phyloP scores from a whole-genome alignment of 306 rosid genomes.

The Senna siamea region DNA sequence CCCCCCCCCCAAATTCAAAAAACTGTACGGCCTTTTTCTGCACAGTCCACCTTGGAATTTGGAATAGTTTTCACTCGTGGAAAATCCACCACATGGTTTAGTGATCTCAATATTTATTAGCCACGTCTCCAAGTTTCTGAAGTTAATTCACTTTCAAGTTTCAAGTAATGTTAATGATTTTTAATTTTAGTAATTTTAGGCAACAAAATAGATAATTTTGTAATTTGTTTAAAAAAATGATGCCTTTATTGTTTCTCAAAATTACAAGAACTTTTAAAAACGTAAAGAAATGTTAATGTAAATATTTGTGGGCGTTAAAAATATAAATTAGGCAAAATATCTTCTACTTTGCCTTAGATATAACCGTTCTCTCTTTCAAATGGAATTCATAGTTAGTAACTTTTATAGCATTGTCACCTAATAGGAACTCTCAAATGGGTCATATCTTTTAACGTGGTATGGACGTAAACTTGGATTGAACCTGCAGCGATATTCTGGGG shows the following conservation, averaged over 20 bases:
- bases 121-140: constrained; percentile 1
- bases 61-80: not conserved
- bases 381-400: no score
- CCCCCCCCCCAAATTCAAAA: no score
- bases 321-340: not conserved
- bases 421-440: no score
- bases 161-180: not conserved
- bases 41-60: no score
- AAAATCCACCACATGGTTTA: not conserved
- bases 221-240: no score
- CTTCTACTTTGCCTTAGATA: no score
- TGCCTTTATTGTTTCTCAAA: not conserved
- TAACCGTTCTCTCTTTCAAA: not conserved
- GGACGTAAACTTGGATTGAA: constrained; percentile 4
- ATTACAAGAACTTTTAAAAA: not conserved
- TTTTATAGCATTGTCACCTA: no score
- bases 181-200: not conserved
- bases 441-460: no score
- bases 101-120: constrained; percentile 24
- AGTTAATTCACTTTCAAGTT: constrained; percentile 25
- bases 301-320: not conserved
- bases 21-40: no score
- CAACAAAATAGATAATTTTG: not conserved
- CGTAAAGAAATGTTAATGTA: not conserved
- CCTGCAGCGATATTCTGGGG: constrained; percentile 21